Evolutionary conservation across 306 rosid genomes (phyloP).

Genomic region (Citrullus mucosospermus): DNA sequence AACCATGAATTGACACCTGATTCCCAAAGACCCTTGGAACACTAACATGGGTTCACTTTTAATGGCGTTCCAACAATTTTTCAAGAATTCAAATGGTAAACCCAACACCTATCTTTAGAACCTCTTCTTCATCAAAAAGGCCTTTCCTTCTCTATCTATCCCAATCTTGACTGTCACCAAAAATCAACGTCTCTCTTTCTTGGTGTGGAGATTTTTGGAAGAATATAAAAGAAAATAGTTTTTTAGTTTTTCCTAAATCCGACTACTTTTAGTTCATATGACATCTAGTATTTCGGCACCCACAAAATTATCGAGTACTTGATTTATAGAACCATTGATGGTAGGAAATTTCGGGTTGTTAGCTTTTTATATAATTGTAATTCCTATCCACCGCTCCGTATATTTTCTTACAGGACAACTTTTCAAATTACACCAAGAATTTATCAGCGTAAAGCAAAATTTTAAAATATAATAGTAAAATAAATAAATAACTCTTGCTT

Average conservation of each 20-base stretch:
- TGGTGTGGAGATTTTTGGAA: neutral
- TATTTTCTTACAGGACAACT: neutral
- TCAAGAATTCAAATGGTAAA: neutral
- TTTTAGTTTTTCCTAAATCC: neutral
- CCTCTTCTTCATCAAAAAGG: neutral
- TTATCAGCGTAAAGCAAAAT: neutral
- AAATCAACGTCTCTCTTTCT: neutral
- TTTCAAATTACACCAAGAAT: neutral
- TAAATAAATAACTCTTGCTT: neutral
- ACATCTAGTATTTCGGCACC: neutral
- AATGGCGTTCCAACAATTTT: neutral
- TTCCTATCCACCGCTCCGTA: neutral
- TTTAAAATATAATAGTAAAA: neutral
- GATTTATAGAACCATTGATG: neutral
- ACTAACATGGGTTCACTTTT: neutral
- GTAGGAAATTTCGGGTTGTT: neutral
- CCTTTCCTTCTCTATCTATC: neutral
- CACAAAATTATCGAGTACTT: neutral
- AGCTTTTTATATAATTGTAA: neutral
- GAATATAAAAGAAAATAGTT: neutral
- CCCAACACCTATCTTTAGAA: neutral
- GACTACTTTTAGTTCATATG: neutral
- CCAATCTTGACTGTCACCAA: neutral
- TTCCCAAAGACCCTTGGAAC: neutral
- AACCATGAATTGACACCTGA: neutral